A percentile compares a stretch with the other conserved stretches of the same genome.
Evolutionary conservation across 192 early-diverging fungal species (phyloP).

Genomic region (Rhizoclosmatium globosum): DNA sequence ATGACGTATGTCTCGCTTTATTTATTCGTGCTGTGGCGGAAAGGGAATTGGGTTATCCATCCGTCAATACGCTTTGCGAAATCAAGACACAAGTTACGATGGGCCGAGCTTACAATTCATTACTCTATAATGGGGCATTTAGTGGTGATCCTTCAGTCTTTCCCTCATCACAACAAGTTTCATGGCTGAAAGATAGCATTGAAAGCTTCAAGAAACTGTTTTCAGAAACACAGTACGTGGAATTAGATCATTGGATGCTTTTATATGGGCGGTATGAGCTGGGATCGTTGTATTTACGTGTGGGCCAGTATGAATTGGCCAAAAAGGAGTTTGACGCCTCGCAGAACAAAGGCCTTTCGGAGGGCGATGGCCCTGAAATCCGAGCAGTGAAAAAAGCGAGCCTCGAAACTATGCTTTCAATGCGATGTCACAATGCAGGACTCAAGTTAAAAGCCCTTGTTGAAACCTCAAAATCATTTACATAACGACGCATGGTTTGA

Average conservation of each 20-base stretch:
- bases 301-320: constrained; percentile 48
- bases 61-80: constrained; percentile 16
- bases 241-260: constrained; percentile 60
- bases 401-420: constrained; percentile 52
- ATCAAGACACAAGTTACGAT: constrained; percentile 26
- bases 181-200: constrained; percentile 36
- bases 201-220: constrained; percentile 41
- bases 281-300: constrained; percentile 45
- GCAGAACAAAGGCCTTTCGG: constrained; percentile 47
- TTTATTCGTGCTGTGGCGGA: constrained; percentile 73
- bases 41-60: constrained; percentile 63
- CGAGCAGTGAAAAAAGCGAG: constrained; percentile 39
- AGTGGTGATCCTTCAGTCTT: too few relatives aligned
- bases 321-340: constrained; percentile 53
- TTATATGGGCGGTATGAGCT: constrained; percentile 59
- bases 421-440: constrained; percentile 55
- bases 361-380: constrained; percentile 44
- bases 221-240: constrained; percentile 44
- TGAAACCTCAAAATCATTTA: constrained; percentile 20
- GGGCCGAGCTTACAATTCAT: constrained; percentile 5
- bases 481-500: too few relatives aligned
- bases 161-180: constrained; percentile 4
- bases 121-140: too few relatives aligned
- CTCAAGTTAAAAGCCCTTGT: constrained; percentile 49
- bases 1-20: constrained; percentile 79